phyloP scores from a whole-genome alignment of 2,329 filamentous ascomycete species.

The Penicillium sp. region DNA sequence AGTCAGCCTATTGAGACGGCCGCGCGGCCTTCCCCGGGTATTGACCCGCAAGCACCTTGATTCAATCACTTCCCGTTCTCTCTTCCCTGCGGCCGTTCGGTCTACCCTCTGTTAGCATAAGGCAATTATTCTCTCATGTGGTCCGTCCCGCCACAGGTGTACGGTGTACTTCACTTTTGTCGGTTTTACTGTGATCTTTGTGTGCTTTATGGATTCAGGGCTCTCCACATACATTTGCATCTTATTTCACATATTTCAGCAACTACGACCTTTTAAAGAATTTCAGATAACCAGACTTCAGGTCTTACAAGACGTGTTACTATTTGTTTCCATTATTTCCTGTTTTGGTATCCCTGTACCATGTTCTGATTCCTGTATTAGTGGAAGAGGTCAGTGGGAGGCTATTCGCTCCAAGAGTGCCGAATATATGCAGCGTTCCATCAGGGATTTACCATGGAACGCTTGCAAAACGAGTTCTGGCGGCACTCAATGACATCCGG shows the following conservation, averaged over 20 bases:
- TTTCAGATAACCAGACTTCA: not conserved
- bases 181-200: not conserved
- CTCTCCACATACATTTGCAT: not conserved
- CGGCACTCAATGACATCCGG: constrained; percentile 11
- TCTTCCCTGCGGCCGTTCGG: not conserved
- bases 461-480: constrained; percentile 13
- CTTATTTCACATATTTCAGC: constrained; percentile 8
- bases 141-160: constrained; percentile 8
- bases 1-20: constrained; percentile 17
- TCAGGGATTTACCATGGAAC: constrained; percentile 15
- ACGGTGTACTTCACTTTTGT: constrained; percentile 10
- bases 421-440: constrained; percentile 5
- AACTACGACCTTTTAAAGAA: not conserved
- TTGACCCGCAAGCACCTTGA: constrained; percentile 6
- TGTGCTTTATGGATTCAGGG: not conserved
- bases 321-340: constrained; percentile 8
- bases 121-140: not conserved
- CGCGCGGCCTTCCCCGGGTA: constrained; percentile 6
- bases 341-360: constrained; percentile 18
- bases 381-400: not conserved
- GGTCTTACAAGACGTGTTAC: constrained; percentile 1
- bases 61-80: not conserved
- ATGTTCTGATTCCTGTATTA: constrained; percentile 12
- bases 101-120: not conserved
- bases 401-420: not conserved